Conservation (phyloP, 1,139 yeast species). For the Schwanniomyces etchellsii region DNA sequence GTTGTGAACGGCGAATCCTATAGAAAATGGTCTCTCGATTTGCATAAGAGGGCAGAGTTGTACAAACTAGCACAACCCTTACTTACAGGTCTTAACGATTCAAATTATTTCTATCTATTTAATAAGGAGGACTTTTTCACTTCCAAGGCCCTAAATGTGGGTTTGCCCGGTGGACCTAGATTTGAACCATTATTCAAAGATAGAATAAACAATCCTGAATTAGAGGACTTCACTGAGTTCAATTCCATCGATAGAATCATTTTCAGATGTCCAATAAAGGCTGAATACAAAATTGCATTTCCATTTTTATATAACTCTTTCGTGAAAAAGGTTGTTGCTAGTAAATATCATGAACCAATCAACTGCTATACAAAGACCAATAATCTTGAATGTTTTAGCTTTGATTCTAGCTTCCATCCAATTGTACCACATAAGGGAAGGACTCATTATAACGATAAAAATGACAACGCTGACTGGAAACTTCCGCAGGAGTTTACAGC, state of each 20-base stretch:
- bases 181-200: slow-evolving; percentile 85
- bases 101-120: slow-evolving; percentile 62
- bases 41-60: slow-evolving; percentile 60
- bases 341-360: slow-evolving; percentile 61
- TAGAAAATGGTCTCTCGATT: slow-evolving; percentile 60
- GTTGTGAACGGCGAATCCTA: slow-evolving; percentile 74
- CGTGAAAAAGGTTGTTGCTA: slow-evolving; percentile 57
- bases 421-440: slow-evolving; percentile 33
- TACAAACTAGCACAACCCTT: slow-evolving; percentile 67
- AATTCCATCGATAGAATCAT: slow-evolving; percentile 84
- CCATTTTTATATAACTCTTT: slow-evolving; percentile 81
- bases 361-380: slow-evolving; percentile 41
- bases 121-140: slow-evolving; percentile 77
- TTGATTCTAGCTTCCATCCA: slow-evolving; percentile 52
- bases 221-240: slow-evolving; percentile 83
- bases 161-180: slow-evolving; percentile 94
- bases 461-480: slow-evolving; percentile 28
- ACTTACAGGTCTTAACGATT: slow-evolving; percentile 50
- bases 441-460: slow-evolving; percentile 11
- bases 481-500: slow-evolving; percentile 41
- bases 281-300: slow-evolving; percentile 81
- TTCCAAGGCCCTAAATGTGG: slow-evolving; percentile 81
- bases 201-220: slow-evolving; percentile 46
- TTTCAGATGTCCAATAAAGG: slow-evolving; percentile 66
- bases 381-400: slow-evolving; percentile 47